Base-by-base conservation (phyloP, 2,329 filamentous ascomycete species). In the Phaeosphaeria sp. region DNA sequence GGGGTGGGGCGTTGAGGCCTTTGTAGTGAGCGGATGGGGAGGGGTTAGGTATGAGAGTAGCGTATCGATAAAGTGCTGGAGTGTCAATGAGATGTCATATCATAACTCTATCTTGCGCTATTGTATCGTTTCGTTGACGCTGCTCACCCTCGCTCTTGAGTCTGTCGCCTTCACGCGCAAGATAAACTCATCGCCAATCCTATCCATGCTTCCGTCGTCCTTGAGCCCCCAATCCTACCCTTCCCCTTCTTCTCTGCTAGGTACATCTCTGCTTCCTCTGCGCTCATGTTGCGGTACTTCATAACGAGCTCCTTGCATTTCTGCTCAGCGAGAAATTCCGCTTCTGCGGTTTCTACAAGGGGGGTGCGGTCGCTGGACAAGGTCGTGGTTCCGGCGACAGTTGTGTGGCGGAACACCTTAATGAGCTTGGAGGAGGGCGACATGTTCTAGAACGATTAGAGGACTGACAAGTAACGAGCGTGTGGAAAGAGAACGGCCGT, bases 1-100 rank as follows among this genome's bases (percentile, higher is more conserved):
- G 71, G 13, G 57, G 65, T 52, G 71, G 72, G 6, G 71, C 71
- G 22, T 52, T 74, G 44, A 61, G 71, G 21, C 71, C 72, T 2
- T 50, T 72, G 44, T 67, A 56, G 44, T 22, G 3, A 17, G 15
- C 13, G 3, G 15, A 7, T 13, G 25, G 25, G 25, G 5, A 27
- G 22, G n/a, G n/a, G n/a, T n/a, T n/a, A n/a, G n/a, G n/a, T n/a
- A n/a, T n/a, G n/a, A n/a, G n/a, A n/a, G n/a, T n/a, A n/a, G n/a
- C n/a, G n/a, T n/a, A n/a, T n/a, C n/a, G n/a, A n/a, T n/a, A n/a
- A n/a, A n/a, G n/a, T n/a, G n/a, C n/a, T n/a, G n/a, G n/a, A n/a
- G n/a, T n/a, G n/a, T n/a, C n/a, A n/a, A n/a, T n/a, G n/a, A n/a
- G n/a, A n/a, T n/a, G n/a, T n/a, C n/a, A n/a, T n/a, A n/a, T n/a